A percentile compares a stretch with the other conserved stretches of the same genome.
Conservation (phyloP, 192 early-diverging fungal species). For the Helicostylum pulchrum region DNA sequence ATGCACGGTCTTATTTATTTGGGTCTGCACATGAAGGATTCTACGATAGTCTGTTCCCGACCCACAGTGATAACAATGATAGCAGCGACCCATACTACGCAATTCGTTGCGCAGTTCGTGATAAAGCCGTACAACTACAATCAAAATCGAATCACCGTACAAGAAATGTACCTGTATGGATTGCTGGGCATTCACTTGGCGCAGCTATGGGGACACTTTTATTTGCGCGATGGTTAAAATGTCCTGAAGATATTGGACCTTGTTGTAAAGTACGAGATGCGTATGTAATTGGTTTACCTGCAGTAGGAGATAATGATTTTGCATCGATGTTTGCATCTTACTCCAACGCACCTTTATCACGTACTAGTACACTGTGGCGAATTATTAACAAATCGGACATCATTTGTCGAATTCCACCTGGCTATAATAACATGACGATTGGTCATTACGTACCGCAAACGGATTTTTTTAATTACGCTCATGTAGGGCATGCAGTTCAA, state of each 20-base stretch:
- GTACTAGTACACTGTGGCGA: constrained; percentile 39
- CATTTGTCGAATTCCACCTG: constrained; percentile 39
- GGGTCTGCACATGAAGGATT: constrained; percentile 54
- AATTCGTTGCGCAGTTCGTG: constrained; percentile 39
- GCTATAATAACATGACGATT: constrained; percentile 31
- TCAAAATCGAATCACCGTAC: not conserved
- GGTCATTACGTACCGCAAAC: constrained; percentile 12
- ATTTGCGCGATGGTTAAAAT: constrained; percentile 42
- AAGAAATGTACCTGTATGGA: constrained; percentile 44
- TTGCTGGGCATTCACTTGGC: constrained; percentile 55
- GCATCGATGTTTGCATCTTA: constrained; percentile 39
- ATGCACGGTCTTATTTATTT: constrained; percentile 47
- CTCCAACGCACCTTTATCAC: constrained; percentile 17
- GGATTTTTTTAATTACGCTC: constrained; percentile 36
- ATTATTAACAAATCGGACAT: constrained; percentile 45
- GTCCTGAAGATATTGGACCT: constrained; percentile 17
- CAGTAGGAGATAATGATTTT: constrained; percentile 45
- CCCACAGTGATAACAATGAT: constrained; percentile 22
- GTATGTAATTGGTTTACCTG: constrained; percentile 45
- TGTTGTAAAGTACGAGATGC: constrained; percentile 37
- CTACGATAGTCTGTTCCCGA: constrained; percentile 48
- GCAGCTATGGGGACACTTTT: constrained; percentile 42
- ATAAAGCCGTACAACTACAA: constrained; percentile 27
- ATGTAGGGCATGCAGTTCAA: constrained; percentile 30
- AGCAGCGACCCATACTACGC: constrained; percentile 40